Evolutionary conservation across 1,284 basidiomycete species (phyloP), one percentile per base, ranked within the genome.

Genomic region (Heterobasidion annosum): DNA sequence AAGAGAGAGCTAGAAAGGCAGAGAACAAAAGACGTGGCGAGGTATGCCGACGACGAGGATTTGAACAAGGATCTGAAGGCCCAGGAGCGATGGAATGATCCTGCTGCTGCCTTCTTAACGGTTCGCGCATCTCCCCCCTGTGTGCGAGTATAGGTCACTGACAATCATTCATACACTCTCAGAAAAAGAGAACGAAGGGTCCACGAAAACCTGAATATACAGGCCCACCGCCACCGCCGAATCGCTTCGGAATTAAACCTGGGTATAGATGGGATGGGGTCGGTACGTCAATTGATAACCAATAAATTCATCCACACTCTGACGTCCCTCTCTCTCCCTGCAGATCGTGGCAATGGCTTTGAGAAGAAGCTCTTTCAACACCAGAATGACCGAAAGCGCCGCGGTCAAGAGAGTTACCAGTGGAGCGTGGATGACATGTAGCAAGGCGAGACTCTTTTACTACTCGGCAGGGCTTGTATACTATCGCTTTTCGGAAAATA

Each of bases 191-290:
- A 65, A 65, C 74, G 1, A 91, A 89, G 64, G 89, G 86, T 0
- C 85, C 89, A 2, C 79, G 79, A 56, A 83, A 78, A 70, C 95
- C 95, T 1, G 84, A 88, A 64, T 99, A 98, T 68, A 78, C 74
- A 32, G 94, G 94, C 8, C 90, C 93, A 0, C 80, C 85, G 1
- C 93, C 91, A 1, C 87, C 93, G 15, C 93, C 95, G 8, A 99
- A 99, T 73, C 83, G 96, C 8, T 99, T 96, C 68, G 87, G 87
- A 25, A 98, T 99, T 60, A 85, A 82, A 54, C 97, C 96, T 10
- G 96, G 96, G 0, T 95, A 95, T 67, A 79, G 96, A 62, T 99
- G 95, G 96, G 96, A 98, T 67, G 93, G 93, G 48, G 93, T 95
- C 55, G 91, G 92, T 93, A 63, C 66, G 83, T 82, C 34, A 35